These are phyloP conservation scores for Citrus hindsii DNA, from an alignment of 345 rosid genomes.

Conservation along the genomic window DNA sequence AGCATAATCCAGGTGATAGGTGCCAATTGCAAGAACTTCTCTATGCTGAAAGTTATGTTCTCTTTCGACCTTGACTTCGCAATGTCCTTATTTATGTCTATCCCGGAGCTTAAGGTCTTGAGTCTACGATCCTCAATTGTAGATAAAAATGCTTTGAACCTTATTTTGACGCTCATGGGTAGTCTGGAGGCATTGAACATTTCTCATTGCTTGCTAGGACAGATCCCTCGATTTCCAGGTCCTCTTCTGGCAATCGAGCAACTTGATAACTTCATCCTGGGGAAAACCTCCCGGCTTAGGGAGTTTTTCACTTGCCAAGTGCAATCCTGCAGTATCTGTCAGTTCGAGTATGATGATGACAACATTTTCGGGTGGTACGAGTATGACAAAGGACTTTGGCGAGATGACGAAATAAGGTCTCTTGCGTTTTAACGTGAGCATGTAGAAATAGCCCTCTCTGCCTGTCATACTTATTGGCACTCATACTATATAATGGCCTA, in stretches of 20 bases:
- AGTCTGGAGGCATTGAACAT: conserved; percentile 6
- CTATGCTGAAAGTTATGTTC: conserved; percentile 4
- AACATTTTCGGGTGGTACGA: neutral
- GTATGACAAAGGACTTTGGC: conserved; percentile 9
- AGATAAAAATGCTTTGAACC: conserved; percentile 3
- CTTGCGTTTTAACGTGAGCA: neutral
- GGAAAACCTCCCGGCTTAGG: neutral
- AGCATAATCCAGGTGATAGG: conserved; percentile 5
- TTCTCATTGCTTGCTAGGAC: neutral
- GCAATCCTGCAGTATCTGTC: conserved; percentile 1
- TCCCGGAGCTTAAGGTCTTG: conserved; percentile 13
- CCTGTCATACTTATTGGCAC: neutral
- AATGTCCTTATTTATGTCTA: neutral
- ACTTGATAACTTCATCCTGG: neutral
- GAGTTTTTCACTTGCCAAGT: neutral
- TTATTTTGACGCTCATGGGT: conserved; percentile 4
- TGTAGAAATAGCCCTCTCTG: neutral
- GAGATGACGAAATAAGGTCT: conserved; percentile 3
- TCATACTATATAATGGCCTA: neutral
- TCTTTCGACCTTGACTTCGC: conserved; percentile 11
- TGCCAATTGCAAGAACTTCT: conserved; percentile 8
- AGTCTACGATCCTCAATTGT: neutral
- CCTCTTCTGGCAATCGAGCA: neutral
- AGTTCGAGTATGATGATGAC: neutral
- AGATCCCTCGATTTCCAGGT: neutral